A percentile compares a stretch with the other conserved stretches of the same genome.
These are phyloP conservation scores for Verticillium klebahnii DNA, from an alignment of 2,329 filamentous ascomycete species.

Conservation along the genomic window DNA sequence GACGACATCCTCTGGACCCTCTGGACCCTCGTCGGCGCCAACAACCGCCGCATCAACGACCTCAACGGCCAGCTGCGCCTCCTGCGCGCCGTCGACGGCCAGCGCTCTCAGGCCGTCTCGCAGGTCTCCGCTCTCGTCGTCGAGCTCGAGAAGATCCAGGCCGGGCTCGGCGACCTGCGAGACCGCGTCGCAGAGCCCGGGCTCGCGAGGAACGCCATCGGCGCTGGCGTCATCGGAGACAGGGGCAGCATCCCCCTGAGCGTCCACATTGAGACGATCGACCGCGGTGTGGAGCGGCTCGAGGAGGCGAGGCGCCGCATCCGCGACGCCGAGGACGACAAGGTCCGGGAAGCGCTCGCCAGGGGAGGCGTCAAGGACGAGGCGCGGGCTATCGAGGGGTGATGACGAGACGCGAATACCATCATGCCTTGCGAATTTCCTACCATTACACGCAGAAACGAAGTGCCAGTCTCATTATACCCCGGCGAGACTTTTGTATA, in stretches of 20 bases:
- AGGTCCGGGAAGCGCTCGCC: conserved; percentile 46
- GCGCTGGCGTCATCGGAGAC: conserved; percentile 12
- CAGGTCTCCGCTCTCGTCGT: conserved; percentile 68
- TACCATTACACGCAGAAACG: not conserved
- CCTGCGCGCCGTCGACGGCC: conserved; percentile 59
- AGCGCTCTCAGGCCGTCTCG: conserved; percentile 60
- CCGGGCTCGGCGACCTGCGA: conserved; percentile 65
- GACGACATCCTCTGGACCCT: conserved; percentile 65
- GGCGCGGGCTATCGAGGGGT: conserved; percentile 35
- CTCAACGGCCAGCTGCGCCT: conserved; percentile 60
- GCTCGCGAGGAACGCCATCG: conserved; percentile 41
- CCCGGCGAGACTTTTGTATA: not conserved
- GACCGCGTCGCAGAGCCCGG: conserved; percentile 66
- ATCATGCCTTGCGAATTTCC: not conserved
- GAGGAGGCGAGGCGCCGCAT: conserved; percentile 59
- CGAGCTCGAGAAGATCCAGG: conserved; percentile 69
- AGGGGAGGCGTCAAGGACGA: conserved; percentile 37
- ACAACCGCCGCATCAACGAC: conserved; percentile 54
- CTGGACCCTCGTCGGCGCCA: conserved; percentile 72
- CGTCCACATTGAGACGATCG: conserved; percentile 72
- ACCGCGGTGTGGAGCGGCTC: conserved; percentile 66
- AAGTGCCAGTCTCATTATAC: not conserved
- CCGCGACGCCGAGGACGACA: conserved; percentile 53
- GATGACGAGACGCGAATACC: conserved; percentile 1
- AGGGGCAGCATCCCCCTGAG: conserved; percentile 55